Evolutionary conservation across 208 protist genomes (phyloP).

Genomic region (Balamuthia mandrillaris): DNA sequence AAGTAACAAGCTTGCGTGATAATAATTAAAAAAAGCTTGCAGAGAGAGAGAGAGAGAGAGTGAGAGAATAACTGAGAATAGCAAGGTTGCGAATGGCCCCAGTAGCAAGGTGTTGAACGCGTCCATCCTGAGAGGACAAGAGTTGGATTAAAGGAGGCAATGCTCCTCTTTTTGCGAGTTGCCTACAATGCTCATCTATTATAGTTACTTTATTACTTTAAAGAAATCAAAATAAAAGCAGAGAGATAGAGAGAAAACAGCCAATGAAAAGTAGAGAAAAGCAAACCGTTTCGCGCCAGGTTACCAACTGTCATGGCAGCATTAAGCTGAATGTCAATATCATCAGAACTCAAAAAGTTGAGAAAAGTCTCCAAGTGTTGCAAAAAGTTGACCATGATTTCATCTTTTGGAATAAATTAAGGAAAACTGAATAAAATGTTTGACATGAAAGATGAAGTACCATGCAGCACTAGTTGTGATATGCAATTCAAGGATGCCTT

Average conservation of each 20-base stretch:
- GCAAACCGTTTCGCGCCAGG: neutral
- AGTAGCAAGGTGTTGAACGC: constrained; percentile 19
- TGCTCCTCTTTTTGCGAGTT: neutral
- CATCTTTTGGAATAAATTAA: neutral
- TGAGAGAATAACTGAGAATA: neutral
- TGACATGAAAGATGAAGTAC: too few species aligned
- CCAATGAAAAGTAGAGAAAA: neutral
- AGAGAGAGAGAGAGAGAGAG: neutral
- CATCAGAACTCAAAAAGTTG: neutral
- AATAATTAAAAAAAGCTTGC: too few species aligned
- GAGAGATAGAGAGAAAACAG: neutral
- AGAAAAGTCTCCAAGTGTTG: neutral
- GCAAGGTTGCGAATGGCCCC: constrained; percentile 24
- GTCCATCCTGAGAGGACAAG: neutral
- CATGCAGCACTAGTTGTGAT: constrained; percentile 16
- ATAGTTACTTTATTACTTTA: too few species aligned
- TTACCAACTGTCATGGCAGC: constrained; percentile 30
- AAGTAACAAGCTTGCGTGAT: too few species aligned
- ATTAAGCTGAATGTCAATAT: constrained; percentile 5
- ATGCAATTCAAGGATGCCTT: constrained; percentile 21
- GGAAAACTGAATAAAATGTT: too few species aligned
- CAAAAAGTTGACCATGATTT: neutral
- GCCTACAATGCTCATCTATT: constrained; percentile 21
- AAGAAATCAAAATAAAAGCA: neutral
- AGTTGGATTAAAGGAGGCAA: neutral